Conservation (phyloP, 192 early-diverging fungal species). For the Obelidium mucronatum region DNA sequence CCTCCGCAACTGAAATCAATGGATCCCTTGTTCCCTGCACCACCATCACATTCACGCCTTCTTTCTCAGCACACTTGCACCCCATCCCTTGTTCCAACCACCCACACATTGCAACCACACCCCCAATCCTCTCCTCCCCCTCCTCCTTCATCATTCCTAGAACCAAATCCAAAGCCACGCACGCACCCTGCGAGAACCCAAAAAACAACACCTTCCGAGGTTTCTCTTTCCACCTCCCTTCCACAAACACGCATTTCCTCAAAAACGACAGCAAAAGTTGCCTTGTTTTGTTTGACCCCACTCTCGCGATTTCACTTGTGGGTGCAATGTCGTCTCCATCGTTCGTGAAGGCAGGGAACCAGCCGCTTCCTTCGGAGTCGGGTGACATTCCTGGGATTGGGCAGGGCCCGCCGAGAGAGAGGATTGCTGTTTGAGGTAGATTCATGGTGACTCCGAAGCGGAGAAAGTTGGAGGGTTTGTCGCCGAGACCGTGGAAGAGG, state of each 20-base stretch:
- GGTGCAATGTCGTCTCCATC: constrained; percentile 51
- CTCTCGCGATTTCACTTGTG: constrained; percentile 44
- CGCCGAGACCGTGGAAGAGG: constrained; percentile 79
- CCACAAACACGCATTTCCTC: constrained; percentile 48
- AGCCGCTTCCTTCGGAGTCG: constrained; percentile 64
- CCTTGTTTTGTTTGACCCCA: constrained; percentile 57
- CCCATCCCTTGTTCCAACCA: constrained; percentile 46
- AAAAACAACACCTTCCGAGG: constrained; percentile 64
- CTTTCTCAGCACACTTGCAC: constrained; percentile 30
- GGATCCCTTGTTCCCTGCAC: constrained; percentile 70
- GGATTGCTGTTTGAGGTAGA: constrained; percentile 72
- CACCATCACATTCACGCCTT: constrained; percentile 51
- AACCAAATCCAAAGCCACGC: constrained; percentile 69
- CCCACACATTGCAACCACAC: constrained; percentile 68
- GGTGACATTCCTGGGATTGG: constrained; percentile 61
- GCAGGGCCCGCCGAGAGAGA: constrained; percentile 33
- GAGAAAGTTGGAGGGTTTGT: constrained; percentile 66
- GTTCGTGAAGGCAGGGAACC: constrained; percentile 71
- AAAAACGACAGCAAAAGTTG: constrained; percentile 54
- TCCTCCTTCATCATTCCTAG: constrained; percentile 49
- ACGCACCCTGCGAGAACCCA: constrained; percentile 80
- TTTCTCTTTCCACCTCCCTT: constrained; percentile 43
- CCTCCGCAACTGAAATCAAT: constrained; percentile 39
- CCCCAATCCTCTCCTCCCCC: constrained; percentile 39
- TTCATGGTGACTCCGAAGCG: constrained; percentile 65